Conservation (phyloP, 2,329 filamentous ascomycete species). For the Fusarium equiseti region DNA sequence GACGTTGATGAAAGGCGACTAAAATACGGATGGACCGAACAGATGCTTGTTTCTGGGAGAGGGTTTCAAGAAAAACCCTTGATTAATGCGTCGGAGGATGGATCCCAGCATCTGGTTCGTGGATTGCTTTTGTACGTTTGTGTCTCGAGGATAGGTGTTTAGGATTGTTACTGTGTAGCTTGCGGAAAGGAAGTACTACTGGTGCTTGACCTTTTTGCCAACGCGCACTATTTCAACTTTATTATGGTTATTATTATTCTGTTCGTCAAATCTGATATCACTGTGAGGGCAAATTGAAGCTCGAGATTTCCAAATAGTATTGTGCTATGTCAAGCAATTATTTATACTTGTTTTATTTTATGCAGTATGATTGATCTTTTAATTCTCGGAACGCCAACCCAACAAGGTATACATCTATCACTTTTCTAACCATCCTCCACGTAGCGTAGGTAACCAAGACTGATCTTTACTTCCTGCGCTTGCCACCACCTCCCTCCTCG, state of each 20-base stretch:
- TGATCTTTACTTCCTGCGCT: constrained; percentile 49
- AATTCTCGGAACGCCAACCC: constrained; percentile 44
- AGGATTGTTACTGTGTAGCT: constrained; percentile 46
- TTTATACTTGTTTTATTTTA: background rate
- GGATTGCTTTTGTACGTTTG: constrained; percentile 42
- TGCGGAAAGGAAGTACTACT: constrained; percentile 28
- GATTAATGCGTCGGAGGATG: constrained; percentile 42
- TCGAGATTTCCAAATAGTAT: constrained; percentile 8
- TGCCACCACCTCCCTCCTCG: constrained; percentile 56
- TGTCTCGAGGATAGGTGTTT: constrained; percentile 47
- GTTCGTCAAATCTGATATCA: background rate
- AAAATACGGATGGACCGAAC: constrained; percentile 40
- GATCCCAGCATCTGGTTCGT: constrained; percentile 31
- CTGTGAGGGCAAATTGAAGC: background rate
- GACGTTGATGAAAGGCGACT: constrained; percentile 41
- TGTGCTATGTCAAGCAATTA: background rate
- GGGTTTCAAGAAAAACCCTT: constrained; percentile 19
- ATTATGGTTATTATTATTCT: constrained; percentile 21
- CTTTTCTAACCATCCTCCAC: constrained; percentile 24
- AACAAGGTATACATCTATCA: constrained; percentile 41
- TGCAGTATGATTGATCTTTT: constrained; percentile 26
- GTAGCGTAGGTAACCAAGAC: background rate
- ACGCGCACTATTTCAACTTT: constrained; percentile 40
- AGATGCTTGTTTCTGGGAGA: constrained; percentile 29
- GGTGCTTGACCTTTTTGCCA: constrained; percentile 32